Conservation (phyloP, 176 grass and related monocot species). For the Avena atlantica region DNA sequence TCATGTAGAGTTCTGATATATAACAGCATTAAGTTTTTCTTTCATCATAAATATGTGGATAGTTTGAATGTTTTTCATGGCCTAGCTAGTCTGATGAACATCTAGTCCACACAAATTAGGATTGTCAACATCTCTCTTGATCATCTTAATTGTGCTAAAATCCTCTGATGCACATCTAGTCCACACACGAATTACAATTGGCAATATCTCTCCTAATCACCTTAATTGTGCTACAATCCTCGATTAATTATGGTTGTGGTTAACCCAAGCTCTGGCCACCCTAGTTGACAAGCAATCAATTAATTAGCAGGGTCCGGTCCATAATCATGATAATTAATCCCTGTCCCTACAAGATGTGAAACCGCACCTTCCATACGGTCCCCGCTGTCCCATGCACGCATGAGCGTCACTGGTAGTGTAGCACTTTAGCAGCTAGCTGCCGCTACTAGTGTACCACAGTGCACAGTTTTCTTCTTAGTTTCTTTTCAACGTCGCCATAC, state of each 20-base stretch:
- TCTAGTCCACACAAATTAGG: conserved; percentile 32
- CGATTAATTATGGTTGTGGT: conserved; percentile 56
- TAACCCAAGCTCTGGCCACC: conserved; percentile 11
- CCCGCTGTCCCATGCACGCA: conserved; percentile 37
- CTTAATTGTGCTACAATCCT: not conserved
- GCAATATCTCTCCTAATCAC: not conserved
- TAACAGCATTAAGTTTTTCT: not conserved
- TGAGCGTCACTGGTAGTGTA: conserved; percentile 28
- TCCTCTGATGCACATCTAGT: not conserved
- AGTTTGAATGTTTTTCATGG: not conserved
- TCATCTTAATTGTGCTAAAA: no score
- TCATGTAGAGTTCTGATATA: no score
- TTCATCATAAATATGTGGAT: not conserved
- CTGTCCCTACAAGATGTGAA: conserved; percentile 60
- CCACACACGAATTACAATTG: conserved; percentile 27
- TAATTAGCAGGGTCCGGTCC: conserved; percentile 48
- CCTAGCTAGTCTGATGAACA: not conserved
- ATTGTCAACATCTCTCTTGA: no score
- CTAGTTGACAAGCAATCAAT: conserved; percentile 47
- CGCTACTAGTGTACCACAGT: not conserved
- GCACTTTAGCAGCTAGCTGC: conserved; percentile 31
- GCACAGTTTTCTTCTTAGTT: not conserved
- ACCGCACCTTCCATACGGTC: conserved; percentile 50
- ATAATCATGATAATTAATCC: conserved; percentile 51
- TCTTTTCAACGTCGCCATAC: conserved; percentile 7